phyloP scores from a whole-genome alignment of 169 alveolate genomes.

The Cryptosporidium canis region DNA sequence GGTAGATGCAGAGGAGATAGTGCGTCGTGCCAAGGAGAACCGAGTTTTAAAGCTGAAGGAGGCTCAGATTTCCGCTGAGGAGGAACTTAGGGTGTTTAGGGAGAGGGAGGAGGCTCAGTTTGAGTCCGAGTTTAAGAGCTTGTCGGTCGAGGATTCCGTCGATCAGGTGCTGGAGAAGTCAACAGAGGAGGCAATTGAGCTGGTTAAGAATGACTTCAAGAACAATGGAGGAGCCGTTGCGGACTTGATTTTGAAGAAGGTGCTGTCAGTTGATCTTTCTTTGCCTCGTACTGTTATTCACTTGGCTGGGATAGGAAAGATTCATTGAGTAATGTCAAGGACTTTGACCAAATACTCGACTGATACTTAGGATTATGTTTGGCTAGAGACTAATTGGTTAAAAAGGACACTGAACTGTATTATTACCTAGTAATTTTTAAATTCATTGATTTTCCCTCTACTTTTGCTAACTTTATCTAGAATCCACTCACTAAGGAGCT shows the following conservation, averaged over 20 bases:
- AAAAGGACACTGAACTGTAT: background rate
- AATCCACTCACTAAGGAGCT: conserved; percentile 51
- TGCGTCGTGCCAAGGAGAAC: conserved; percentile 71
- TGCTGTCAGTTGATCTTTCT: conserved; percentile 58
- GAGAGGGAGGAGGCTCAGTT: conserved; percentile 70
- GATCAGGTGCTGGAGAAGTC: conserved; percentile 61
- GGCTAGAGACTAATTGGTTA: background rate
- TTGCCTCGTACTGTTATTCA: conserved; percentile 40
- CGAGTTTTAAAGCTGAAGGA: conserved; percentile 51
- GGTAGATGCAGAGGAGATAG: conserved; percentile 64
- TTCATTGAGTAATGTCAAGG: background rate
- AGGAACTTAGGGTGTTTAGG: conserved; percentile 44
- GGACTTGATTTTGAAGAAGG: conserved; percentile 42
- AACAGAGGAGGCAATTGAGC: conserved; percentile 61
- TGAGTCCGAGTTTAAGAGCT: conserved; percentile 52
- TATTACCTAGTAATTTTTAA: background rate
- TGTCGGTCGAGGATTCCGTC: conserved; percentile 47
- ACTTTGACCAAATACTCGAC: background rate
- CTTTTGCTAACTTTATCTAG: background rate
- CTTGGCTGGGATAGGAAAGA: conserved; percentile 32
- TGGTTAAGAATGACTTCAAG: conserved; percentile 57
- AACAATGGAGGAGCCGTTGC: conserved; percentile 60
- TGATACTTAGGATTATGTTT: background rate
- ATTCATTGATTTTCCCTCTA: background rate
- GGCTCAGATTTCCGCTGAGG: conserved; percentile 71